These are phyloP conservation scores for Pichia sp. DNA, from an alignment of 1,139 yeast genomes.

Conservation along the genomic window DNA sequence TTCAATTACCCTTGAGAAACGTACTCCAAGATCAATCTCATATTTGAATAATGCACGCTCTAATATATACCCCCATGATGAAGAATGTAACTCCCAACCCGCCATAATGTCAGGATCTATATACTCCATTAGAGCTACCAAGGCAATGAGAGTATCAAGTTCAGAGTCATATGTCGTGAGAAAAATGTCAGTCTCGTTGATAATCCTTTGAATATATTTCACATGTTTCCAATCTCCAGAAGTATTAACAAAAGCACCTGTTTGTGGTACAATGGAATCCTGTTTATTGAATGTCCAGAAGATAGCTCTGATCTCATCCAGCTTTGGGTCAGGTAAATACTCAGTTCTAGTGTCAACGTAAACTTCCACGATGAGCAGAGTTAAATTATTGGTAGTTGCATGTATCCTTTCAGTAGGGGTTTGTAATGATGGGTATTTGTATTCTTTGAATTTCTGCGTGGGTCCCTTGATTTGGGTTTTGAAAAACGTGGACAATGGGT, in stretches of 20 bases:
- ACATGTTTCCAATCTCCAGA: neutral
- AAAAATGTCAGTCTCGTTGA: slow-evolving; percentile 4
- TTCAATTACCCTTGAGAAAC: slow-evolving; percentile 44
- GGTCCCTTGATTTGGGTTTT: slow-evolving; percentile 46
- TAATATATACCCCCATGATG: slow-evolving; percentile 86
- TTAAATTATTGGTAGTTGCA: slow-evolving; percentile 33
- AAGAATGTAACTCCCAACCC: slow-evolving; percentile 75
- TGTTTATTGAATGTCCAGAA: slow-evolving; percentile 40
- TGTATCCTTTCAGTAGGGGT: slow-evolving; percentile 34
- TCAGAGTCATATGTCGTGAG: slow-evolving; percentile 43
- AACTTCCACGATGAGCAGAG: slow-evolving; percentile 57
- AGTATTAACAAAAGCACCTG: neutral
- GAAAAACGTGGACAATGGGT: slow-evolving; percentile 21
- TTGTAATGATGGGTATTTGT: slow-evolving; percentile 27
- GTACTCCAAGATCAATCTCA: slow-evolving; percentile 45
- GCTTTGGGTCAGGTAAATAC: slow-evolving; percentile 57
- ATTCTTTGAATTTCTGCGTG: slow-evolving; percentile 31
- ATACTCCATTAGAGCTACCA: slow-evolving; percentile 48
- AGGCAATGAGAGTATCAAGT: slow-evolving; percentile 43
- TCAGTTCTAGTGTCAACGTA: slow-evolving; percentile 50
- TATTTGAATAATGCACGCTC: slow-evolving; percentile 48
- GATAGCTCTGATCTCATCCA: slow-evolving; percentile 51
- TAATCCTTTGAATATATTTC: too few relatives aligned
- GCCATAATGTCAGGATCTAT: slow-evolving; percentile 84
- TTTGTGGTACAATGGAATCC: neutral